These are phyloP conservation scores for Trichoderma lentiforme DNA, from an alignment of 2,329 filamentous ascomycete genomes.

Conservation along the genomic window DNA sequence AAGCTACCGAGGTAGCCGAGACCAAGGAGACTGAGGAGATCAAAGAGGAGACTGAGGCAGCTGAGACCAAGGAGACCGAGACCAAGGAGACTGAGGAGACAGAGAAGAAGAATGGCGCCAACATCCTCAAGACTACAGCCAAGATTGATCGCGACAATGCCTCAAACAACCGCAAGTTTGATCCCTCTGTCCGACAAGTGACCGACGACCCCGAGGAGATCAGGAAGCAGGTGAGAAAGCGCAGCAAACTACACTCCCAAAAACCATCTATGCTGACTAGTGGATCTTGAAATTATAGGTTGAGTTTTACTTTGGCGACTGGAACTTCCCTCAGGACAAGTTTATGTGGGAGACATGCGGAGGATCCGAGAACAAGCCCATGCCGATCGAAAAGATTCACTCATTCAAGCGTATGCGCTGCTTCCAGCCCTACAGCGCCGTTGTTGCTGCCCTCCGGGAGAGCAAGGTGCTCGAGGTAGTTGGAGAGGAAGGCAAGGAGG, in stretches of 20 bases:
- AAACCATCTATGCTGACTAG: background rate
- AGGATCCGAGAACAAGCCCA: slow-evolving; percentile 76
- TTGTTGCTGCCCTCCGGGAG: slow-evolving; percentile 78
- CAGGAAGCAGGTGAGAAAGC: slow-evolving; percentile 66
- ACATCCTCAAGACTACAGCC: slow-evolving; percentile 46
- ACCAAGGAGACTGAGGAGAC: slow-evolving; percentile 20
- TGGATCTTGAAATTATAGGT: slow-evolving; percentile 51
- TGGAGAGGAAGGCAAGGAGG: slow-evolving; percentile 70
- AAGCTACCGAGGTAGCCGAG: slow-evolving; percentile 2
- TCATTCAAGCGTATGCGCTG: slow-evolving; percentile 94
- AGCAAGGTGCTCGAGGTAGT: slow-evolving; percentile 70
- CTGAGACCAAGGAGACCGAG: slow-evolving; percentile 11
- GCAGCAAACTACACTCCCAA: background rate
- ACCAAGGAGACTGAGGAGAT: background rate
- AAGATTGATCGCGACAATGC: slow-evolving; percentile 38
- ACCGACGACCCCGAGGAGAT: slow-evolving; percentile 77
- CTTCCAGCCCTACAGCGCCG: slow-evolving; percentile 82
- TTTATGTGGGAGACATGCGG: slow-evolving; percentile 78
- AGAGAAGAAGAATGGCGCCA: slow-evolving; percentile 23
- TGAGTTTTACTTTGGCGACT: slow-evolving; percentile 94
- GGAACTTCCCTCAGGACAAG: slow-evolving; percentile 84
- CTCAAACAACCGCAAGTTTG: slow-evolving; percentile 65
- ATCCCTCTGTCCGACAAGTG: slow-evolving; percentile 63
- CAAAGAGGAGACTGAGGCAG: slow-evolving; percentile 23
- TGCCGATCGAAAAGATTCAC: slow-evolving; percentile 73